Conservation (phyloP, 768 basidiomycete species). For the Omphalotus guepiniiformis region DNA sequence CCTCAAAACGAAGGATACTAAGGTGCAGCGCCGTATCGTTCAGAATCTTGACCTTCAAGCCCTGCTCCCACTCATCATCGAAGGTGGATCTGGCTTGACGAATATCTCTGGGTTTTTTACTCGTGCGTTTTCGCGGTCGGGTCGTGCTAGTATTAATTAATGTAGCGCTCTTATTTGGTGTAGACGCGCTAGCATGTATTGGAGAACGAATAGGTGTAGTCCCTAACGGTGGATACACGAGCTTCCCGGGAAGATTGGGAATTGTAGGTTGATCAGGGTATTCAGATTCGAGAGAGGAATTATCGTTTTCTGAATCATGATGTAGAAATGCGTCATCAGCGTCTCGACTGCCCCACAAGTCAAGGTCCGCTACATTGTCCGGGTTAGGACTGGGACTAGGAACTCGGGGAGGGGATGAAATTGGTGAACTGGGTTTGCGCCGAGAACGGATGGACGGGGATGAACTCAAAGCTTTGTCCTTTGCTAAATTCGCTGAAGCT, state of each 20-base stretch:
- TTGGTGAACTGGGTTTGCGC: slow-evolving; percentile 1
- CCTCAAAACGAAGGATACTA: slow-evolving; percentile 65
- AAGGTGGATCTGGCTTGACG: slow-evolving; percentile 19
- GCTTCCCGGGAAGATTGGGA: no score
- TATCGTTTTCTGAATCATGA: slow-evolving; percentile 25
- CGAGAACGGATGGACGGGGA: slow-evolving; percentile 8
- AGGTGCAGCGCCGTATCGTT: slow-evolving; percentile 44
- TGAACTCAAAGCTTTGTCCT: slow-evolving; percentile 10
- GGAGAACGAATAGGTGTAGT: no score
- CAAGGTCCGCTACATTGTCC: background rate
- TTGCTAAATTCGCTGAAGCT: slow-evolving; percentile 15
- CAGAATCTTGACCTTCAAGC: slow-evolving; percentile 38
- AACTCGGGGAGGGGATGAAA: background rate
- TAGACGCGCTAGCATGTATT: no score
- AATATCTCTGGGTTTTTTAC: slow-evolving; percentile 13
- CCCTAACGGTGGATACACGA: no score
- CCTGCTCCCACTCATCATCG: slow-evolving; percentile 39
- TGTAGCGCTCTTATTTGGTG: background rate
- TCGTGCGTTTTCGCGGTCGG: background rate
- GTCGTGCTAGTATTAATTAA: background rate
- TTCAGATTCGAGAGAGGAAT: no score
- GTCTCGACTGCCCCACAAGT: background rate
- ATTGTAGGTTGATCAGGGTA: no score
- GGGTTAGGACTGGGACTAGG: background rate
- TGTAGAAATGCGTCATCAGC: slow-evolving; percentile 30